Evolutionary conservation across 352 stramenopile genomes (phyloP).

Genomic region (Pythium sp.): DNA sequence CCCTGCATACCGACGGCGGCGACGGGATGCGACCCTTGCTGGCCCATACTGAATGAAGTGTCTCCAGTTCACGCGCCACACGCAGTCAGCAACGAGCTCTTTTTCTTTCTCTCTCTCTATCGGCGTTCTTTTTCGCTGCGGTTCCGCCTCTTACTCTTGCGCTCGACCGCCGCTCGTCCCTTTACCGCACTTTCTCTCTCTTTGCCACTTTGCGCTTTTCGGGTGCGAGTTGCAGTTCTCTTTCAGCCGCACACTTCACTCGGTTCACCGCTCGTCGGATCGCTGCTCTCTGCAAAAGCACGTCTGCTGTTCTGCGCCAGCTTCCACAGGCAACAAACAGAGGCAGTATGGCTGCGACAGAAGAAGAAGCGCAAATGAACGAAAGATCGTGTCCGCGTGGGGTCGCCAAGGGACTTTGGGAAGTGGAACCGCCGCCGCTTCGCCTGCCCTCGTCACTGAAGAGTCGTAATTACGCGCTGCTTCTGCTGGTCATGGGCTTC

Average conservation of each 20-base stretch:
- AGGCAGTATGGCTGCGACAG: not conserved
- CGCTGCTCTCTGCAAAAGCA: not conserved
- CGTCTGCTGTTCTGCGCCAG: not conserved
- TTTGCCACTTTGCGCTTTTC: too few relatives aligned
- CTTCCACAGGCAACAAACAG: not conserved
- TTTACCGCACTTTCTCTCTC: not conserved
- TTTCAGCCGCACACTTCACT: not conserved
- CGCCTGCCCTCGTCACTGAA: not conserved
- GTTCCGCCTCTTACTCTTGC: not conserved
- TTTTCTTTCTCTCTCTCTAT: not conserved
- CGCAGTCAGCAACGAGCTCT: not conserved
- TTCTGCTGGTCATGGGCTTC: not conserved
- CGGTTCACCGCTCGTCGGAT: not conserved
- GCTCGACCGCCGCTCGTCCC: not conserved
- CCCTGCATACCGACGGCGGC: slow-evolving; percentile 12
- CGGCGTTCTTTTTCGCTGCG: not conserved
- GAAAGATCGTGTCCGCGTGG: slow-evolving; percentile 11
- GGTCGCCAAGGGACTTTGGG: slow-evolving; percentile 5
- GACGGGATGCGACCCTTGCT: slow-evolving; percentile 39
- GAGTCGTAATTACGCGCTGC: slow-evolving; percentile 8
- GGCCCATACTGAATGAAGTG: slow-evolving; percentile 40
- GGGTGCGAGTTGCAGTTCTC: not conserved
- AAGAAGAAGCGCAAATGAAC: slow-evolving; percentile 7
- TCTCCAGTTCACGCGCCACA: not conserved
- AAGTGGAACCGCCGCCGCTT: slow-evolving; percentile 10